Conservation (phyloP, 1,284 basidiomycete genomes). For the Ustilago trichophora region DNA sequence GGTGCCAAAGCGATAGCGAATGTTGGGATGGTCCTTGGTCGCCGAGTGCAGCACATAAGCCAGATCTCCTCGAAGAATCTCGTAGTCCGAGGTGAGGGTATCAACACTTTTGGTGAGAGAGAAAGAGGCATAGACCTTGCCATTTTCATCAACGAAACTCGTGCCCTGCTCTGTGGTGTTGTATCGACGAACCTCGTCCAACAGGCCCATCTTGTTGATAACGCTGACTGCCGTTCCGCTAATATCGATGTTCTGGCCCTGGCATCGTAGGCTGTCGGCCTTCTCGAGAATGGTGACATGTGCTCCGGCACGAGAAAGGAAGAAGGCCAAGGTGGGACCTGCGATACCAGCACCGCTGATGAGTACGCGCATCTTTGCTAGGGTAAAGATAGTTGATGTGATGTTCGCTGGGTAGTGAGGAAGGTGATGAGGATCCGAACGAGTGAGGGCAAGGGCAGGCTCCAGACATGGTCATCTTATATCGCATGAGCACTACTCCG, state of each 20-base stretch:
- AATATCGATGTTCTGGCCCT: slow-evolving; percentile 67
- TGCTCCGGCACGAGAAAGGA: slow-evolving; percentile 53
- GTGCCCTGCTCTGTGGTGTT: slow-evolving; percentile 64
- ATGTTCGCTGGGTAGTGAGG: too few relatives aligned
- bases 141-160: slow-evolving; percentile 48
- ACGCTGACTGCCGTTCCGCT: slow-evolving; percentile 55
- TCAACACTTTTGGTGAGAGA: slow-evolving; percentile 26
- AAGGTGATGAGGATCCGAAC: too few relatives aligned
- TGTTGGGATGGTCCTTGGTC: slow-evolving; percentile 5
- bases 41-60: slow-evolving; percentile 34
- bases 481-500: too few relatives aligned
- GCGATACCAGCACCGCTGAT: slow-evolving; percentile 67
- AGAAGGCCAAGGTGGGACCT: slow-evolving; percentile 64
- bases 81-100: slow-evolving; percentile 34
- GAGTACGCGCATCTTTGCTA: slow-evolving; percentile 46
- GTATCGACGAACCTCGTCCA: slow-evolving; percentile 33
- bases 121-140: slow-evolving; percentile 46
- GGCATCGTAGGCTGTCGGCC: slow-evolving; percentile 41
- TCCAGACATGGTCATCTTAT: too few relatives aligned
- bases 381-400: neutral
- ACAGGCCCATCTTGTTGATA: slow-evolving; percentile 62
- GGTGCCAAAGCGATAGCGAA: slow-evolving; percentile 33
- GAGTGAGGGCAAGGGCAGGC: too few relatives aligned
- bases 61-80: slow-evolving; percentile 51
- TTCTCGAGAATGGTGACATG: slow-evolving; percentile 66